Conservation (phyloP, 1,284 basidiomycete species). For the Cutaneotrichosporon spelunceum region DNA sequence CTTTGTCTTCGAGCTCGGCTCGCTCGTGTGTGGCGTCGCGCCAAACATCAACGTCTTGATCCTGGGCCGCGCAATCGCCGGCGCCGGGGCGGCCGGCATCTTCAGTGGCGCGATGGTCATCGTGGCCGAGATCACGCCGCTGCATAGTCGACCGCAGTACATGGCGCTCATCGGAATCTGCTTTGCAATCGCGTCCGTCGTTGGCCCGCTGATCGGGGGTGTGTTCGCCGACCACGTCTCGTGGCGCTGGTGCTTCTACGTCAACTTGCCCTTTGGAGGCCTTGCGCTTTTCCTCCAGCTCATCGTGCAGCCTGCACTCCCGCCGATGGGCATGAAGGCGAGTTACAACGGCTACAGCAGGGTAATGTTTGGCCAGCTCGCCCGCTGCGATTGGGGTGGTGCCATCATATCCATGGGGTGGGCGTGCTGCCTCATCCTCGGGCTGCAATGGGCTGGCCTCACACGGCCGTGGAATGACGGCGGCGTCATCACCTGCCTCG, state of each 20-base stretch:
- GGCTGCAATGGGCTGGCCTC: slow-evolving; percentile 49
- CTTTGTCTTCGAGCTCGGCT: slow-evolving; percentile 56
- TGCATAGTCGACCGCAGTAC: slow-evolving; percentile 43
- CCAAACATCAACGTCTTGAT: slow-evolving; percentile 54
- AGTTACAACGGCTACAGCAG: slow-evolving; percentile 42
- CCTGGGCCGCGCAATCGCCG: slow-evolving; percentile 55
- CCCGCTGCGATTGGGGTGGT: slow-evolving; percentile 48
- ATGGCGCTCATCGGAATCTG: slow-evolving; percentile 36
- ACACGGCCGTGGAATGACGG: slow-evolving; percentile 47
- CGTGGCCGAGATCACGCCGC: slow-evolving; percentile 42
- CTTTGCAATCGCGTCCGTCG: slow-evolving; percentile 51
- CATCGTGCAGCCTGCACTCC: slow-evolving; percentile 33
- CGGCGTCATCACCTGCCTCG: slow-evolving; percentile 48
- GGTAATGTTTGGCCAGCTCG: slow-evolving; percentile 38
- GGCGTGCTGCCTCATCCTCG: slow-evolving; percentile 41
- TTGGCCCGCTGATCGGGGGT: slow-evolving; percentile 53
- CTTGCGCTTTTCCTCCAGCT: slow-evolving; percentile 36
- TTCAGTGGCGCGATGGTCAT: slow-evolving; percentile 52
- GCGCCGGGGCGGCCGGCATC: slow-evolving; percentile 56
- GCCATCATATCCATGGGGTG: slow-evolving; percentile 40
- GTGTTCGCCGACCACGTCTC: slow-evolving; percentile 52
- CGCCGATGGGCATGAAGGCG: slow-evolving; percentile 41
- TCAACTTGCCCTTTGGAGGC: slow-evolving; percentile 47
- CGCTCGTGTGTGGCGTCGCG: slow-evolving; percentile 57
- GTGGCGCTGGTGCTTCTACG: slow-evolving; percentile 51